Evolutionary conservation across 441 rosid genomes (phyloP), one percentile per base, ranked within the genome.

Genomic region (Gossypium davidsonii): DNA sequence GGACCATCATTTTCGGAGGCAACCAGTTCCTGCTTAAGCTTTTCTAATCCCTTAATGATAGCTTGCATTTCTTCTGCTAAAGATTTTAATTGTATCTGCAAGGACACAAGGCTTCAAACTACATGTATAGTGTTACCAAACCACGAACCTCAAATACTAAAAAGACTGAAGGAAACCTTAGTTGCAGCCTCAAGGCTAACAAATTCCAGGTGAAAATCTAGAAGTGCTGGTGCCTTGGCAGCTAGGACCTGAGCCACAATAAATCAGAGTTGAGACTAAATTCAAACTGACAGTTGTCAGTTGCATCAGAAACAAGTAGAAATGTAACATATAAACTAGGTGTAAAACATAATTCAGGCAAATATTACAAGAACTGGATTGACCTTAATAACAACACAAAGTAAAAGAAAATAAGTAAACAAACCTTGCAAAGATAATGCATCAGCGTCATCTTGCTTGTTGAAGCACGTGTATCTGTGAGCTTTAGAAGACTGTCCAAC

Each of bases 21-120:
- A 60, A 52, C 77, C 53, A 90, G 83, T 84, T 96, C 99, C 85
- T 91, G 97, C 76, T 86, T 89, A 68, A 96, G 83, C 84, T 93
- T 93, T 78, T 93, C 99, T 77, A 96, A 81, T 67, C 98, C 99
- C 88, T 91, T 96, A 81, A 85, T 93, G 70, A 95, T 91, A 74
- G 99, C 98, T 84, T 95, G 98, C 99, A 95, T 95, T 90, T 95
- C 99, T 76, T 93, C 99, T 14, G 98, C 99, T 80, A 95, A 81
- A 39, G 93, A 89, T 81, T 93, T 93, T 89, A 96, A 68, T 90
- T 93, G 99, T 86, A 91, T 91, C 98, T 96, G 88, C 83, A 79
- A 75, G 55, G 31, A 69, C 67, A 31, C 17, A 76, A 67, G 31
- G 75, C 28, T 67, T 44, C 48, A 65, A 23, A 75, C 75, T 70